These are phyloP conservation scores for Sporisorium graminicola DNA, from an alignment of 1,284 basidiomycete species.

Conservation along the genomic window DNA sequence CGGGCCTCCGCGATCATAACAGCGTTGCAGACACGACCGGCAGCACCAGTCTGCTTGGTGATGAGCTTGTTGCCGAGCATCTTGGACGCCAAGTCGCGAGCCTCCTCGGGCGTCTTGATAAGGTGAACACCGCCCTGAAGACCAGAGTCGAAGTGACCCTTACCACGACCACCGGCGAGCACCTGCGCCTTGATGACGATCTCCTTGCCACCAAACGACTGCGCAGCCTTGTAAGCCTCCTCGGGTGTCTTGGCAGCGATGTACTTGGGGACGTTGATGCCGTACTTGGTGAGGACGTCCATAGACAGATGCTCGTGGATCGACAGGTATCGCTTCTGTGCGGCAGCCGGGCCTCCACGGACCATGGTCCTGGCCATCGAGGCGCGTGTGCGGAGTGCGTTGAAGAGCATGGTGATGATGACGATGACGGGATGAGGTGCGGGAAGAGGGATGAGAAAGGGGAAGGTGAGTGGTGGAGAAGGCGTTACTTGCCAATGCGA, in stretches of 20 bases:
- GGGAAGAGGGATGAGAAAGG: conserved; percentile 2
- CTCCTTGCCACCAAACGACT: conserved; percentile 78
- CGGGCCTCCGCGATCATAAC: conserved; percentile 99
- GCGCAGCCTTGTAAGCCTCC: conserved; percentile 90
- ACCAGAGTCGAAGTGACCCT: conserved; percentile 96
- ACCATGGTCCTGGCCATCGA: conserved; percentile 54
- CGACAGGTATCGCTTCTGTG: conserved; percentile 90
- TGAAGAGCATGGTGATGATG: conserved; percentile 44
- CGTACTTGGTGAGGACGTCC: conserved; percentile 96
- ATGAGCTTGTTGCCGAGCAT: conserved; percentile 98
- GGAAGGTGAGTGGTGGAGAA: not conserved
- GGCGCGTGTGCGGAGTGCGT: conserved; percentile 58
- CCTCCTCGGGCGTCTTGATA: conserved; percentile 91
- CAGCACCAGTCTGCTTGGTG: conserved; percentile 98
- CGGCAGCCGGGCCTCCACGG: conserved; percentile 42
- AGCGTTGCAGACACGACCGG: conserved; percentile 92
- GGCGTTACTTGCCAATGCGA: not conserved
- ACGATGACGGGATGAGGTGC: not conserved
- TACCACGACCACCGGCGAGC: conserved; percentile 96
- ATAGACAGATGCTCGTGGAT: conserved; percentile 99
- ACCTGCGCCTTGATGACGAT: conserved; percentile 93
- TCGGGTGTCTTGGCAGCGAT: conserved; percentile 86
- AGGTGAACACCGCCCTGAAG: conserved; percentile 98
- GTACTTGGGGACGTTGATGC: conserved; percentile 94
- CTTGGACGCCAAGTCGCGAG: conserved; percentile 85